phyloP scores from a whole-genome alignment of 2,329 filamentous ascomycete species.

The Pseudonectria buxi region DNA sequence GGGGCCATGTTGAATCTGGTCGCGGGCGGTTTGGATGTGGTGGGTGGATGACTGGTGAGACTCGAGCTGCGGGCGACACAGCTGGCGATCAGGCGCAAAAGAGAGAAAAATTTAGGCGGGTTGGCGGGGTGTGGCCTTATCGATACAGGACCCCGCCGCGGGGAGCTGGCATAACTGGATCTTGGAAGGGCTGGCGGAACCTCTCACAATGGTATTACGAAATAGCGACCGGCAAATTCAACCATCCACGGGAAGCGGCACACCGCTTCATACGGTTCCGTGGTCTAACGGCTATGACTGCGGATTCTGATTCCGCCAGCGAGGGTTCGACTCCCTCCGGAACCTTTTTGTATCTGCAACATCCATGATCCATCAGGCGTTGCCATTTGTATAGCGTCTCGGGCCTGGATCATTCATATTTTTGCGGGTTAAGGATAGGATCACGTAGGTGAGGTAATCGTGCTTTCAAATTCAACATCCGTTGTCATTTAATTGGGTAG shows the following conservation, averaged over 20 bases:
- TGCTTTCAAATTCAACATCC: too few species aligned
- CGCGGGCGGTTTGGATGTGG: conserved; percentile 9
- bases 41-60: conserved; percentile 2
- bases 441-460: too few species aligned
- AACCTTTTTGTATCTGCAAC: conserved; percentile 19
- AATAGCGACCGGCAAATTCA: background rate
- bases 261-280: conserved; percentile 24
- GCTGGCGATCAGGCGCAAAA: conserved; percentile 8
- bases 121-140: conserved; percentile 17
- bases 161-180: background rate
- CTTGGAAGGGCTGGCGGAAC: too few species aligned
- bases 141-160: conserved; percentile 19
- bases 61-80: conserved; percentile 5
- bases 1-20: conserved; percentile 19
- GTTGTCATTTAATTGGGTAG: too few species aligned
- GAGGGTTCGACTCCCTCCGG: conserved; percentile 31
- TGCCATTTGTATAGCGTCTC: too few species aligned
- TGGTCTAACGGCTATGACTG: conserved; percentile 34
- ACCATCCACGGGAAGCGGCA: conserved; percentile 18
- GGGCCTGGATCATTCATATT: too few species aligned
- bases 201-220: background rate
- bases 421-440: background rate
- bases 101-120: conserved; percentile 32
- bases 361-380: background rate
- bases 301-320: conserved; percentile 33